Base-by-base conservation (phyloP, 2,329 filamentous ascomycete species). In the Aspergillus proliferans region DNA sequence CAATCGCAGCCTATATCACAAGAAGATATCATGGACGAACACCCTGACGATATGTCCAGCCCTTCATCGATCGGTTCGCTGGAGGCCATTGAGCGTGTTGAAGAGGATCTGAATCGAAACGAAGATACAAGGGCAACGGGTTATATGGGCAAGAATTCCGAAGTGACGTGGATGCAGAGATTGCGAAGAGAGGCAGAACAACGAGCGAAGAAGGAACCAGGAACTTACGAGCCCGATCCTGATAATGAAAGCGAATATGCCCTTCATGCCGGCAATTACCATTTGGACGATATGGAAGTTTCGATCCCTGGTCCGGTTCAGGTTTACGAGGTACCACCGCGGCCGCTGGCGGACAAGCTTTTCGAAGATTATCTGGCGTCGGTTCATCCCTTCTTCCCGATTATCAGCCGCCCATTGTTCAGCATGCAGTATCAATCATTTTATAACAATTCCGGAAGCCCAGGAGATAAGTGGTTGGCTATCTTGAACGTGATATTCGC, bases 401-500 rank as follows among this genome's bases (percentile, higher is more conserved):
- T 75, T n/a, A 64, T 75, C 43, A 70, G 68, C 51, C 65, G 65
- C 38, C 57, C 64, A 4, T 68, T 71, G 9, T 74, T 75, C 47
- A 53, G 59, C 4, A 60, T 62, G 14, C 71, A 73, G 45, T 75
- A 72, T 44, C 62, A 59, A 47, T 67, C 62, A 8, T 71, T 72
- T 44, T 70, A 62, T 41, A 66, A 66, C 21, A 63, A 59, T 15
- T 53, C 57, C 21, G 63, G 62, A 28, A 59, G 64, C 6, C 67
- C 67, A 8, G 66, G 66, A 3, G 66, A 68, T 47, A 71, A 68
- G 47, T 72, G 70, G 69, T 59, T 74, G 39, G 71, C 72, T 14
- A 73, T 73, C 21, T 53, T 75, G 50, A 75, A 75, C 46, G 59
- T 74, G 58, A 72, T 75, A 3, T 74, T 75, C 47, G 72, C 72